Percentiles rank a stretch among this genome's conserved stretches.
These are phyloP conservation scores for Neurospora sp. DNA, from an alignment of 495 filamentous ascomycete species.

Conservation along the genomic window DNA sequence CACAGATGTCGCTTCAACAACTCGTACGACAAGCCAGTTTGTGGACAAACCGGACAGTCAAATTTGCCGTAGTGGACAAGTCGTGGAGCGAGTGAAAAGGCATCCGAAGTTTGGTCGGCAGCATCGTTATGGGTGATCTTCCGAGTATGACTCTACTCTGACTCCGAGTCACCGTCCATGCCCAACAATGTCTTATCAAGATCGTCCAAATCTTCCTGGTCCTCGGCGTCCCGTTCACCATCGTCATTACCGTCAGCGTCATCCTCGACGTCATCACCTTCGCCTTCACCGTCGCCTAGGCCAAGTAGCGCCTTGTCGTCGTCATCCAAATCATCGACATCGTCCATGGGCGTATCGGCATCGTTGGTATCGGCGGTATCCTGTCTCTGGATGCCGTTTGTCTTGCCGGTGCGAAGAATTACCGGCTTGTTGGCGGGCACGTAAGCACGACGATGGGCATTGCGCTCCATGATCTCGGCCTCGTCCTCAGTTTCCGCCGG, in stretches of 20 bases:
- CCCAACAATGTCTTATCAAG: conserved; percentile 43
- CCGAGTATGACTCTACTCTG: conserved; percentile 16
- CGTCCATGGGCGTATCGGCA: conserved; percentile 26
- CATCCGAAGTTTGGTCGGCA: neutral
- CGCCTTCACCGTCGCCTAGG: conserved; percentile 30
- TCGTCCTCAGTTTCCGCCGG: conserved; percentile 27
- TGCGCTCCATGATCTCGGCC: conserved; percentile 12
- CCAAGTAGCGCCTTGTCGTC: conserved; percentile 42
- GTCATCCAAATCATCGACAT: conserved; percentile 41
- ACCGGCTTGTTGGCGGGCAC: neutral
- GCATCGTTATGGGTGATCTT: neutral
- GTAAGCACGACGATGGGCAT: neutral
- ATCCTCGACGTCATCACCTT: conserved; percentile 16
- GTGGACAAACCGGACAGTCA: neutral
- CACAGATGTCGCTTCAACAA: neutral
- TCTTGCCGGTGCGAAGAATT: conserved; percentile 1
- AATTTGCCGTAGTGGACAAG: neutral
- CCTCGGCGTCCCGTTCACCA: conserved; percentile 36
- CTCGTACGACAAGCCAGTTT: neutral
- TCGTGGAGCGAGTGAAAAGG: neutral
- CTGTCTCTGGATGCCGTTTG: conserved; percentile 6
- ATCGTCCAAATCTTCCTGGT: conserved; percentile 41
- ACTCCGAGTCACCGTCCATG: conserved; percentile 34
- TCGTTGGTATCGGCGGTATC: neutral
- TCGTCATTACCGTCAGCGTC: conserved; percentile 14